Evolutionary conservation across 176 grass and related monocot genomes (phyloP).

Genomic region (Areca catechu): DNA sequence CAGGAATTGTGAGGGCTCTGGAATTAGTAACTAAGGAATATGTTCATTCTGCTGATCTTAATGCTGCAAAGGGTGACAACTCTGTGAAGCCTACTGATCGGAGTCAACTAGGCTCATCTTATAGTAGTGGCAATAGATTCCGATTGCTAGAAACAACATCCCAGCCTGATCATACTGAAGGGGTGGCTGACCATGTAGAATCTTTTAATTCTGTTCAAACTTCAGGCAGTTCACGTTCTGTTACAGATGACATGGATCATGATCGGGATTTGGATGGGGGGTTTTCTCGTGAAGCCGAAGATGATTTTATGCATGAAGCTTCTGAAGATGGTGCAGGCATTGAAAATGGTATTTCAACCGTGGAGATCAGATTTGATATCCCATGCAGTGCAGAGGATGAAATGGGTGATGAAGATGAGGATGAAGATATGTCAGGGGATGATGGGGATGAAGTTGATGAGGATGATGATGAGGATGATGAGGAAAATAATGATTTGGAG

Average conservation of each 20-base stretch:
- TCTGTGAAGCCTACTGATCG: constrained; percentile 32
- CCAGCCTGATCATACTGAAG: constrained; percentile 45
- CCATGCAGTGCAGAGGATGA: constrained; percentile 19
- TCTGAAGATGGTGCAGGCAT: constrained; percentile 65
- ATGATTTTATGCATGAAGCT: constrained; percentile 96
- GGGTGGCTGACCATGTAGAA: constrained; percentile 58
- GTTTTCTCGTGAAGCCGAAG: constrained; percentile 60
- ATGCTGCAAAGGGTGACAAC: constrained; percentile 47
- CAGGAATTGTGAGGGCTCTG: constrained; percentile 72
- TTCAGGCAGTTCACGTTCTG: constrained; percentile 58
- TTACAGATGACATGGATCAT: constrained; percentile 87
- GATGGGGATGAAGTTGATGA: constrained; percentile 20
- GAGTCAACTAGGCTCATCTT: constrained; percentile 40
- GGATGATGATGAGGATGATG: constrained; percentile 62
- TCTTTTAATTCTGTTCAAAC: constrained; percentile 50
- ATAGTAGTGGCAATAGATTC: constrained; percentile 42
- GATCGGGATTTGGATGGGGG: constrained; percentile 57
- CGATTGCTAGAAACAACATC: constrained; percentile 52
- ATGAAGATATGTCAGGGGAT: constrained; percentile 73
- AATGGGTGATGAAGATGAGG: no score
- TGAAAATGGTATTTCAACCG: constrained; percentile 59
- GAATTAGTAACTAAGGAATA: constrained; percentile 92
- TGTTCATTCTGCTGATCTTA: constrained; percentile 65
- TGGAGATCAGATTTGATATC: constrained; percentile 95
- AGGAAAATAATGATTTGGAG: constrained; percentile 79